Percentiles rank a stretch among this genome's conserved stretches.
phyloP scores from a whole-genome alignment of 306 rosid species.

The Rosa chinensis region DNA sequence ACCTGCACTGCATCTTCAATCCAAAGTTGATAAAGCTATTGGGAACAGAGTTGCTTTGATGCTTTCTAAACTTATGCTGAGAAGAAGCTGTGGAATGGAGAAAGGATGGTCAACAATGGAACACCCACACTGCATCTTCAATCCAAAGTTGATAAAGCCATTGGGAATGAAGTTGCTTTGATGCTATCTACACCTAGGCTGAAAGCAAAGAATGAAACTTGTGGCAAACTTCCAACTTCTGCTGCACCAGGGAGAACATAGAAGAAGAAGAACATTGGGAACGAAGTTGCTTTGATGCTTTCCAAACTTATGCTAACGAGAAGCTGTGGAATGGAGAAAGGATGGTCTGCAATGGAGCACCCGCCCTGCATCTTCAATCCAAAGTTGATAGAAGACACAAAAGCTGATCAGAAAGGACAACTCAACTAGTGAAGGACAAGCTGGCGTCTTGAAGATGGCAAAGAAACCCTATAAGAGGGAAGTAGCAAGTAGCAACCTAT shows the following conservation, averaged over 20 bases:
- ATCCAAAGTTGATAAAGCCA: neutral
- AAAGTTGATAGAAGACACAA: neutral
- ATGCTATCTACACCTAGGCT: neutral
- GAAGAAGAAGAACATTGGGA: too few species aligned
- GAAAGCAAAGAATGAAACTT: neutral
- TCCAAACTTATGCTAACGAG: too few species aligned
- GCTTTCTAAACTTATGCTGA: too few species aligned
- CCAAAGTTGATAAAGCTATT: too few species aligned
- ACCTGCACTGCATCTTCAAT: too few species aligned
- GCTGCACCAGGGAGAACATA: neutral
- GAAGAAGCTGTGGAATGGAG: neutral
- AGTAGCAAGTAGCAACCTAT: neutral
- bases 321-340: too few species aligned
- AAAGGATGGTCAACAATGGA: neutral
- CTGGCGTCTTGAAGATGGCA: neutral
- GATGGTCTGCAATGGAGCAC: too few species aligned
- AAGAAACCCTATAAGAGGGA: neutral
- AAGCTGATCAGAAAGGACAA: neutral
- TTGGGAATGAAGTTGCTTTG: neutral
- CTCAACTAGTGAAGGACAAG: neutral
- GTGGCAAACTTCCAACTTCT: neutral
- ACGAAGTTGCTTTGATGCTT: too few species aligned
- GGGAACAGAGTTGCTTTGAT: too few species aligned
- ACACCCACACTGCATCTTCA: neutral
- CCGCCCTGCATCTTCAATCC: too few species aligned